These are phyloP conservation scores for Leccinum pachyderme DNA, from an alignment of 1,284 basidiomycete species.

Conservation along the genomic window DNA sequence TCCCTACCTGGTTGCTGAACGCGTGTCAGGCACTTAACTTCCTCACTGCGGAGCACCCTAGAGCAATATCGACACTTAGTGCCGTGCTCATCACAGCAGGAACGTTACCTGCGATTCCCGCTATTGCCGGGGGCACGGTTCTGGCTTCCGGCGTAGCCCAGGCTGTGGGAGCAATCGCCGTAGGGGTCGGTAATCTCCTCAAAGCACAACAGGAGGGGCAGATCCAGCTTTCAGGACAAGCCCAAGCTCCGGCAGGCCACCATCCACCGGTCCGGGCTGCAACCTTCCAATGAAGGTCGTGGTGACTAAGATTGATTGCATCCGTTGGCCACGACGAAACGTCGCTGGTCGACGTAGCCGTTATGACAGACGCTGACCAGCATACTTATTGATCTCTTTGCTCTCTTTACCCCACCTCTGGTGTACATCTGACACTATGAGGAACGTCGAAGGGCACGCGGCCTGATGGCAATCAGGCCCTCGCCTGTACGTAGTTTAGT, in stretches of 20 bases:
- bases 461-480: conserved; percentile 15
- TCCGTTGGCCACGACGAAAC: conserved; percentile 6
- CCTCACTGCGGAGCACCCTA: conserved; percentile 69
- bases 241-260: conserved; percentile 19
- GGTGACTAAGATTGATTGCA: background rate
- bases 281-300: conserved; percentile 27
- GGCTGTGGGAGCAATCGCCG: conserved; percentile 71
- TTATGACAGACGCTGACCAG: conserved; percentile 20
- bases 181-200: conserved; percentile 60
- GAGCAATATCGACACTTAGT: conserved; percentile 68
- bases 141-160: conserved; percentile 70
- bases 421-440: conserved; percentile 11
- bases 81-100: conserved; percentile 76
- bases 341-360: conserved; percentile 27
- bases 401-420: conserved; percentile 3
- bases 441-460: conserved; percentile 5
- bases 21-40: conserved; percentile 71
- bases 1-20: conserved; percentile 71
- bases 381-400: conserved; percentile 23
- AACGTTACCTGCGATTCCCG: conserved; percentile 67
- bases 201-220: conserved; percentile 43
- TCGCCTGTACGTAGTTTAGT: conserved; percentile 19
- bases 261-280: conserved; percentile 31
- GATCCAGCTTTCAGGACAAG: conserved; percentile 28
- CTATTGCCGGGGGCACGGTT: conserved; percentile 63